Evolutionary conservation across 495 filamentous ascomycete species (phyloP).

Genomic region (Penicillium cataractarum): DNA sequence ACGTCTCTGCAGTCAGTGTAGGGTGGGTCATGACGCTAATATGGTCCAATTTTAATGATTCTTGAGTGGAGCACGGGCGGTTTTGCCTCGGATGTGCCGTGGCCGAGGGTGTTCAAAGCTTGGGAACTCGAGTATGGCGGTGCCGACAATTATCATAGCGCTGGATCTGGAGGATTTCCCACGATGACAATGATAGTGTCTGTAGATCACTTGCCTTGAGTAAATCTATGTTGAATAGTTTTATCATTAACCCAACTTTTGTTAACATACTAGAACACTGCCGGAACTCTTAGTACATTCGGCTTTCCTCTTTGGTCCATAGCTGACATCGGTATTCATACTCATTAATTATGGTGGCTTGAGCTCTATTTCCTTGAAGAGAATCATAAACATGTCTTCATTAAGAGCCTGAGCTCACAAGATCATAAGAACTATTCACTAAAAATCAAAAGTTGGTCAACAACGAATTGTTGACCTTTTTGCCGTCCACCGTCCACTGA

Average conservation of each 20-base stretch:
- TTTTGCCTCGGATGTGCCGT: conserved; percentile 10
- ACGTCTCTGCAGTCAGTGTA: neutral
- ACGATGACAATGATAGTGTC: neutral
- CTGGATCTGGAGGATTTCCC: neutral
- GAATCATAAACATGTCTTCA: neutral
- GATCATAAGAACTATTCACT: neutral
- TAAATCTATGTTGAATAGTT: too few relatives aligned
- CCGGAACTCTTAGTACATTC: too few relatives aligned
- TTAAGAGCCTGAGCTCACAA: neutral
- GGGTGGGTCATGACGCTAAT: conserved; percentile 3
- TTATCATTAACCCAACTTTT: too few relatives aligned
- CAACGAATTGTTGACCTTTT: neutral
- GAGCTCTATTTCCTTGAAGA: neutral
- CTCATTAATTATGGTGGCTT: too few relatives aligned
- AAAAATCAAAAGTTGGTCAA: neutral
- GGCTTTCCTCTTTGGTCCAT: neutral
- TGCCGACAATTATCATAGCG: neutral
- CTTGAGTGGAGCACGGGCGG: neutral
- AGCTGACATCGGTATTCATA: neutral
- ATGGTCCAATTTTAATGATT: neutral
- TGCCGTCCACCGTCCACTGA: neutral
- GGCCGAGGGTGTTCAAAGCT: conserved; percentile 9
- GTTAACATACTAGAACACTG: too few relatives aligned
- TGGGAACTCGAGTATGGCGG: neutral
- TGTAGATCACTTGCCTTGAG: neutral